Evolutionary conservation across 78 protist species (phyloP), one percentile per base, ranked within the genome.

Genomic region (Cavenderia fasciculata): DNA sequence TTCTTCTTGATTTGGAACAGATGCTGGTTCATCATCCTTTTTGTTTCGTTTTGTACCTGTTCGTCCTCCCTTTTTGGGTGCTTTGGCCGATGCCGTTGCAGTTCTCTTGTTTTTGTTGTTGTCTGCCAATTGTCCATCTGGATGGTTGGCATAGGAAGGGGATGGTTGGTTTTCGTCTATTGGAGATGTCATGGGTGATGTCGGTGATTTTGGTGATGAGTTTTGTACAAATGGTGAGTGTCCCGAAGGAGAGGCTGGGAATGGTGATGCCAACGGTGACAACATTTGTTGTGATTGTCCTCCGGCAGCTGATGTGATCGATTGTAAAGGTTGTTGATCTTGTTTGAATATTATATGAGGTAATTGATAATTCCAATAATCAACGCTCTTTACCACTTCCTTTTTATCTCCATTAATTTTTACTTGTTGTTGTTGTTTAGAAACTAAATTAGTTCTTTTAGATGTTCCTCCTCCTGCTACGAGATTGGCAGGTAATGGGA

Each of bases 41-140:
- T 82, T 82, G 47, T 68, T 82, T 56, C 77, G 65, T 49, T 82
- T 82, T 49, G 77, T 31, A 7, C 73, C 52, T 68, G 78, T 59
- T 4, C 73, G 49, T 27, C 51, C 59, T 56, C 68, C 52, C 57
- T 82, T 63, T 40, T 31, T 2, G 8, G n/a, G n/a, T n/a, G n/a
- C n/a, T n/a, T 21, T 63, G 19, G 44, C 12, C 21, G 69, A 63
- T 36, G 14, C 19, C 12, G 44, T 63, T 31, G 72, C 6, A 4
- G 89, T 41, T 16, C 68, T 47, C 44, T 82, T 68, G 49, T 41
- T 43, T 11, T 33, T 27, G 38, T 41, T 7, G 33, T 72, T 40
- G 49, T 72, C 12, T 52, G 34, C 2, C 31, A 34, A 52, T 21
- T n/a, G n/a, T 5, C 4, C 19, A 19, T 2, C 4, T 63, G 34